phyloP scores from a whole-genome alignment of 2,329 filamentous ascomycete genomes.

The Parastagonospora nodorum region DNA sequence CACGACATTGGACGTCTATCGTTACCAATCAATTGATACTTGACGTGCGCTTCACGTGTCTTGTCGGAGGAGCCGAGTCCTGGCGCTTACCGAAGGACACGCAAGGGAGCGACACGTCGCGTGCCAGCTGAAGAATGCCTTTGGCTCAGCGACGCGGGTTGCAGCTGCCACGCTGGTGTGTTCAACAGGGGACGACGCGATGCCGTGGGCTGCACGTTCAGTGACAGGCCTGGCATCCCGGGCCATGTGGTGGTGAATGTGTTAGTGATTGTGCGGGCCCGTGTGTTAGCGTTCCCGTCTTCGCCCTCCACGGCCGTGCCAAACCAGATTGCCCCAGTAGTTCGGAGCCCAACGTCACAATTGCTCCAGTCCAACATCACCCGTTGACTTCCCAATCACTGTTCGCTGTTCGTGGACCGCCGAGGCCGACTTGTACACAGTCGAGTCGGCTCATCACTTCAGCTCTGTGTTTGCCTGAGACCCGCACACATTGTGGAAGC shows the following conservation, averaged over 20 bases:
- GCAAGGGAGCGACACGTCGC: too few species aligned
- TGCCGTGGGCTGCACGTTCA: background rate
- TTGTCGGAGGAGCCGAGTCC: too few species aligned
- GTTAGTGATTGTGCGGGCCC: slow-evolving; percentile 3
- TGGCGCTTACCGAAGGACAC: too few species aligned
- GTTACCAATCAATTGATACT: too few species aligned
- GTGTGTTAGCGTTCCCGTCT: slow-evolving; percentile 5
- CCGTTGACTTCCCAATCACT: background rate
- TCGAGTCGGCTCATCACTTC: background rate
- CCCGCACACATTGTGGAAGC: slow-evolving; percentile 13
- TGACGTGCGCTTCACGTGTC: too few species aligned
- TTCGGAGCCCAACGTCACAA: slow-evolving; percentile 12
- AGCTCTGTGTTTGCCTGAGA: slow-evolving; percentile 6
- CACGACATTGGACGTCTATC: too few species aligned
- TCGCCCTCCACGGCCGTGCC: slow-evolving; percentile 1
- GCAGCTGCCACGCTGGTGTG: background rate
- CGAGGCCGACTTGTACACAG: background rate
- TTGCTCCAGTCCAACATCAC: background rate
- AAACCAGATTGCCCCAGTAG: slow-evolving; percentile 17
- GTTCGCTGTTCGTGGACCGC: background rate
- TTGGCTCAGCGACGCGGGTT: background rate
- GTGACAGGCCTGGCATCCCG: background rate
- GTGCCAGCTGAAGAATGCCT: background rate
- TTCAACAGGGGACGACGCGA: background rate
- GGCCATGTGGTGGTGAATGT: background rate